Percentiles rank a stretch among this genome's conserved stretches.
These are phyloP conservation scores for Pseudovirgaria hyperparasitica DNA, from an alignment of 2,329 filamentous ascomycete species.

Conservation along the genomic window DNA sequence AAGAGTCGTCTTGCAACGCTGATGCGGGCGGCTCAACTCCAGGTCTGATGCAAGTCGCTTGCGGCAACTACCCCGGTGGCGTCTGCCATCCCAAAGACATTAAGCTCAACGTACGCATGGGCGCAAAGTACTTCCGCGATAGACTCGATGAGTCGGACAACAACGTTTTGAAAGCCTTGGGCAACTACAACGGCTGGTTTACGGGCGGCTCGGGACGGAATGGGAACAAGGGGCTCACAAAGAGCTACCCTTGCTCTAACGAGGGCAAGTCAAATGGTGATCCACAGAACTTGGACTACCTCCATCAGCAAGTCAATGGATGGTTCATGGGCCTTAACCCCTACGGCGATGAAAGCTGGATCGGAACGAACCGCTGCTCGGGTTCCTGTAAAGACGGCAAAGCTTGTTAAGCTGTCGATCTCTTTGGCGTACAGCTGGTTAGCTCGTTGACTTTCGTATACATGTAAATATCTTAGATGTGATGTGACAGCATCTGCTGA, in stretches of 20 bases:
- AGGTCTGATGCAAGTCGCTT: slow-evolving; percentile 25
- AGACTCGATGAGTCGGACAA: slow-evolving; percentile 12
- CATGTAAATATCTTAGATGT: too few species aligned
- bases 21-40: slow-evolving; percentile 21
- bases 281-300: slow-evolving; percentile 24
- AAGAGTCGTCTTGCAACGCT: slow-evolving; percentile 25
- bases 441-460: too few species aligned
- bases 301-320: slow-evolving; percentile 24
- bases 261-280: slow-evolving; percentile 16
- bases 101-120: slow-evolving; percentile 23
- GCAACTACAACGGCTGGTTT: slow-evolving; percentile 27
- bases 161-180: slow-evolving; percentile 22
- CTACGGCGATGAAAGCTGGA: slow-evolving; percentile 16
- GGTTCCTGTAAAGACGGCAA: slow-evolving; percentile 9
- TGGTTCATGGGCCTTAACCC: slow-evolving; percentile 24
- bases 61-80: slow-evolving; percentile 22
- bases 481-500: too few species aligned
- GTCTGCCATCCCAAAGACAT: slow-evolving; percentile 20
- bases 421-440: too few species aligned
- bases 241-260: slow-evolving; percentile 13
- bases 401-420: slow-evolving; percentile 7
- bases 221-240: slow-evolving; percentile 16
- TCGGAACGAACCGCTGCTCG: slow-evolving; percentile 10
- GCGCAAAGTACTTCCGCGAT: slow-evolving; percentile 16
- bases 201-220: slow-evolving; percentile 17